Evolutionary conservation across 2,329 filamentous ascomycete species (phyloP).

Genomic region (Phyllosticta capitalensis): DNA sequence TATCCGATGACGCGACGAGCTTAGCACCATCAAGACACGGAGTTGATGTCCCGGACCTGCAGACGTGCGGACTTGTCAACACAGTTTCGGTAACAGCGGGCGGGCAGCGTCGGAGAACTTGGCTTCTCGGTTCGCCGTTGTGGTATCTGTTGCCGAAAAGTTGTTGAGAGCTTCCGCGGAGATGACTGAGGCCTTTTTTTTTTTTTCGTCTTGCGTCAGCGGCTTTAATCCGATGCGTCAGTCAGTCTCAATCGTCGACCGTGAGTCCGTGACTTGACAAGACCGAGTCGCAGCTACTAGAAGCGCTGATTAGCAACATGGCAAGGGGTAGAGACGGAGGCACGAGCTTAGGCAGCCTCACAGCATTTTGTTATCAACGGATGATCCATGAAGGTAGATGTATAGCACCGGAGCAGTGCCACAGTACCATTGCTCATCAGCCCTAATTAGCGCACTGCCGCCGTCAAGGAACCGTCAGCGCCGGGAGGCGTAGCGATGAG

Average conservation of each 20-base stretch:
- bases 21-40: background rate
- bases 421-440: background rate
- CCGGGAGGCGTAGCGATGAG: background rate
- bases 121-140: background rate
- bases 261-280: background rate
- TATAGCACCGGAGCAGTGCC: background rate
- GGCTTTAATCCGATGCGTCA: background rate
- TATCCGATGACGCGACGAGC: background rate
- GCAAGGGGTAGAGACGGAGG: background rate
- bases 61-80: background rate
- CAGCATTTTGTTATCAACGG: background rate
- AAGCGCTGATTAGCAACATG: background rate
- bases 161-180: background rate
- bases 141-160: background rate
- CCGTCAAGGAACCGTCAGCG: background rate
- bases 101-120: background rate
- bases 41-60: background rate
- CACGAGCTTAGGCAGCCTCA: background rate
- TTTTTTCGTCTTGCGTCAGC: background rate
- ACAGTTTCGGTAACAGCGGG: background rate
- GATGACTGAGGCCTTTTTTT: background rate
- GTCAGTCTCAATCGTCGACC: background rate
- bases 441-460: background rate
- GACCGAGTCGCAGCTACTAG: background rate
- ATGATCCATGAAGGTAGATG: background rate